Evolutionary conservation across 2,329 filamentous ascomycete genomes (phyloP), one percentile per base, ranked within the genome.

Genomic region (Capronia epimyces): DNA sequence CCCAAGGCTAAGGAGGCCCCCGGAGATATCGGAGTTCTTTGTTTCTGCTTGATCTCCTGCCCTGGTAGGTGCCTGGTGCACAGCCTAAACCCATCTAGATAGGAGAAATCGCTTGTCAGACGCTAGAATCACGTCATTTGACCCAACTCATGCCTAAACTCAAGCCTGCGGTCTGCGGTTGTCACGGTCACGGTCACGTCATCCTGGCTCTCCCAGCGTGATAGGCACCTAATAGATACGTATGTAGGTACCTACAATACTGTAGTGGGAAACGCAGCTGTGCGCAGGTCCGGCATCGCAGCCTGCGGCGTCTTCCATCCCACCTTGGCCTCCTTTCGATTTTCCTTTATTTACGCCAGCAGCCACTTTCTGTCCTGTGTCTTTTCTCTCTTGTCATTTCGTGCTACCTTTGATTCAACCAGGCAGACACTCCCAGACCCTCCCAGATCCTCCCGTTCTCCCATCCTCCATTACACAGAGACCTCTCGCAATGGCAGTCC

Each of bases 401-500:
- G 20, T 37, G n/a, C 34, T 18, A 37, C 18, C 16, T 5, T 20
- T 8, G 3, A 12, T 18, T 20, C 34, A 15, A 20, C 34, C 16
- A 18, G 34, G 15, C 18, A 37, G 34, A 20, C 34, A 37, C 34
- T 20, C 16, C 12, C 34, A 37, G 12, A 8, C 34, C 31, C 27
- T 7, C 27, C 27, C 27, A 34, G 5, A 13, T n/a, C 31, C 5
- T 37, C 34, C 34, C 20, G 15, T 37, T 37, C 25, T 6, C 31
- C 6, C 45, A 46, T 46, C 18, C 25, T 25, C 40, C 13, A 12
- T 37, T 22, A 29, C 34, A 24, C 37, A 16, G 29, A 48, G 46
- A 37, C 32, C 4, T 20, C 7, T 40, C 13, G 24, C 47, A 56
- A 51, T 58, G 55, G 52, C 55, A 49, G 56, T 58, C 36, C 50